These are phyloP conservation scores for Penicillium sclerotiorum DNA, from an alignment of 2,329 filamentous ascomycete species.

Conservation along the genomic window DNA sequence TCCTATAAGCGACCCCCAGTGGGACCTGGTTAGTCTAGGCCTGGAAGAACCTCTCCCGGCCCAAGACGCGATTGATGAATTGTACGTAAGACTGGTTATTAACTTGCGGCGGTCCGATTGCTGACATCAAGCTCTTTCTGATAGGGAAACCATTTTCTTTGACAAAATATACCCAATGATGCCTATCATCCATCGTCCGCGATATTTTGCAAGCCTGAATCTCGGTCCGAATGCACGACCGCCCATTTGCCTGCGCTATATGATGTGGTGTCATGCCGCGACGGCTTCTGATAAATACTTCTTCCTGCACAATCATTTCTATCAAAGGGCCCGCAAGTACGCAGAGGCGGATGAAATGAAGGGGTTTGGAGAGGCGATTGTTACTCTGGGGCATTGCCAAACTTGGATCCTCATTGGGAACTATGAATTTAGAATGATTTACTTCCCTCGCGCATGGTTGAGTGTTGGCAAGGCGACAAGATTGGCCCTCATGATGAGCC, in stretches of 20 bases:
- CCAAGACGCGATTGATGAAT: conserved; percentile 79
- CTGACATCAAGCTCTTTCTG: conserved; percentile 50
- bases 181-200: conserved; percentile 85
- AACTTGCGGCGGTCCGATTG: neutral
- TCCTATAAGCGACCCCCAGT: conserved; percentile 60
- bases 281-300: conserved; percentile 80
- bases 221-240: conserved; percentile 84
- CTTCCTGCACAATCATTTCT: conserved; percentile 82
- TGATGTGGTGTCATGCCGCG: conserved; percentile 94
- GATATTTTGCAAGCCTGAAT: conserved; percentile 87
- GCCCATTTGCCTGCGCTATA: conserved; percentile 85
- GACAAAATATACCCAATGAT: conserved; percentile 83
- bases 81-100: conserved; percentile 55
- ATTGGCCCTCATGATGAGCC: conserved; percentile 85
- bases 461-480: conserved; percentile 82
- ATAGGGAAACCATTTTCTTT: conserved; percentile 76
- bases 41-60: conserved; percentile 80
- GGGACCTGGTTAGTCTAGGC: conserved; percentile 84
- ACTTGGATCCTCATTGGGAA: conserved; percentile 76
- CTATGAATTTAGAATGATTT: conserved; percentile 98
- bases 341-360: conserved; percentile 87
- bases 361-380: conserved; percentile 85
- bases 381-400: conserved; percentile 84
- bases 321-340: conserved; percentile 86
- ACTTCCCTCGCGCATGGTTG: conserved; percentile 93